Evolutionary conservation across 2,329 filamentous ascomycete species (phyloP).

Genomic region (Diaporthe eres): DNA sequence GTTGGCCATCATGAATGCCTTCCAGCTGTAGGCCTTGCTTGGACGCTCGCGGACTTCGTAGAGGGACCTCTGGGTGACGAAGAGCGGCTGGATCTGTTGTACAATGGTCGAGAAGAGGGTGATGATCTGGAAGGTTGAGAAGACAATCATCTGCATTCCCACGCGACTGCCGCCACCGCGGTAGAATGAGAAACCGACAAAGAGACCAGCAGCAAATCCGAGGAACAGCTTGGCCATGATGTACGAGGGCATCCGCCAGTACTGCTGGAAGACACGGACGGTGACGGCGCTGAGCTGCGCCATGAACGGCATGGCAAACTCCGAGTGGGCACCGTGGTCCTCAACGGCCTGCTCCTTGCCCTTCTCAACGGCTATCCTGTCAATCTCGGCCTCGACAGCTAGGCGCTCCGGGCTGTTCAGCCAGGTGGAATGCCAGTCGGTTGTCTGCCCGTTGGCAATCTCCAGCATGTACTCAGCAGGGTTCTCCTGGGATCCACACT

Average conservation of each 20-base stretch:
- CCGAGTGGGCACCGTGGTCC: constrained; percentile 59
- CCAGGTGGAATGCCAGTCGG: constrained; percentile 80
- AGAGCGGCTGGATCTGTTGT: constrained; percentile 82
- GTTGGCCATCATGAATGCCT: constrained; percentile 79
- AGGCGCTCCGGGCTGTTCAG: constrained; percentile 65
- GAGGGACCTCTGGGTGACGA: constrained; percentile 79
- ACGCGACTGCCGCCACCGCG: constrained; percentile 67
- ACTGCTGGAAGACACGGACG: constrained; percentile 82
- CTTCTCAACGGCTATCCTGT: constrained; percentile 70
- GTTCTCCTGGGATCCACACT: constrained; percentile 74
- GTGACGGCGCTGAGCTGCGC: constrained; percentile 77
- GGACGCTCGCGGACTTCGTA: constrained; percentile 85
- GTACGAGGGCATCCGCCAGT: constrained; percentile 85
- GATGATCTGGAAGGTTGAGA: constrained; percentile 81
- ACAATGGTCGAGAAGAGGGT: constrained; percentile 81
- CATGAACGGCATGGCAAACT: constrained; percentile 84
- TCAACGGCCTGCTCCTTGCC: constrained; percentile 42
- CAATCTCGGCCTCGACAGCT: constrained; percentile 72
- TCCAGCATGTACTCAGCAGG: constrained; percentile 84
- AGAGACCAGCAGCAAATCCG: constrained; percentile 72
- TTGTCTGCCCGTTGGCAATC: constrained; percentile 57
- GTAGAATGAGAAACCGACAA: constrained; percentile 83
- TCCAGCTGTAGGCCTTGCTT: constrained; percentile 82
- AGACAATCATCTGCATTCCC: constrained; percentile 82
- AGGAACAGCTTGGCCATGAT: constrained; percentile 81